Evolutionary conservation across 495 filamentous ascomycete species (phyloP), one percentile per base, ranked within the genome.

Genomic region (Chaetomium fimeti): DNA sequence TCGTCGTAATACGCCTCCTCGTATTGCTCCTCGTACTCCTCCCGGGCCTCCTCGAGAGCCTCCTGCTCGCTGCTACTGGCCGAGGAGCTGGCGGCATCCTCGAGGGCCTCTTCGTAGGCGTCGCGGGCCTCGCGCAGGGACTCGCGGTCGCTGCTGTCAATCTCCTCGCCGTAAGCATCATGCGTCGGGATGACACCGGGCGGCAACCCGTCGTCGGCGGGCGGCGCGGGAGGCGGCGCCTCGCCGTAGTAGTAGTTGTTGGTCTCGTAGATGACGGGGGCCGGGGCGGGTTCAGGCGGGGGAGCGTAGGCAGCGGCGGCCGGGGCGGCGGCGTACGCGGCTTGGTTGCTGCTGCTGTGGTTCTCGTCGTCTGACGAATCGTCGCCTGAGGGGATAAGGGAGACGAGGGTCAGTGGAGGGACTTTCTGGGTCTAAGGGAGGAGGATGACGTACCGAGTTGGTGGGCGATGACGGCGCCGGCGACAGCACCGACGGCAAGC

Each of bases 391-490:
- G 40, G 3, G 48, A 2, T n/a, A n/a, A n/a, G n/a, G n/a, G n/a
- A n/a, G n/a, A n/a, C n/a, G n/a, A n/a, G 7, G 45, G 29, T 51
- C 20, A 20, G 28, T 5, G 18, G 5, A 2, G 1, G 11, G 7
- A 3, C 2, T 29, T 13, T 28, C 12, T 18, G 27, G 27, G 5
- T n/a, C 12, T 18, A 18, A 32, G 22, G 49, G 11, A 24, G 22
- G 8, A 12, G 43, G n/a, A 18, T 27, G 22, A 75, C 80, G 60
- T 76, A 86, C 84, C 71, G 16, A 83, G 67, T 27, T 82, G 84
- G 66, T 86, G 77, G 22, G 77, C 81, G 45, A 87, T 65, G 20
- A 87, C 63, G 2, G 84, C 87, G 25, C 85, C 85, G 20, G 78
- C 86, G 53, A 83, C 71, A 48, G 79, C 79, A 59, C 85, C 86